These are phyloP conservation scores for Hygrocybe coccinea DNA, from an alignment of 768 basidiomycete species.

Conservation along the genomic window DNA sequence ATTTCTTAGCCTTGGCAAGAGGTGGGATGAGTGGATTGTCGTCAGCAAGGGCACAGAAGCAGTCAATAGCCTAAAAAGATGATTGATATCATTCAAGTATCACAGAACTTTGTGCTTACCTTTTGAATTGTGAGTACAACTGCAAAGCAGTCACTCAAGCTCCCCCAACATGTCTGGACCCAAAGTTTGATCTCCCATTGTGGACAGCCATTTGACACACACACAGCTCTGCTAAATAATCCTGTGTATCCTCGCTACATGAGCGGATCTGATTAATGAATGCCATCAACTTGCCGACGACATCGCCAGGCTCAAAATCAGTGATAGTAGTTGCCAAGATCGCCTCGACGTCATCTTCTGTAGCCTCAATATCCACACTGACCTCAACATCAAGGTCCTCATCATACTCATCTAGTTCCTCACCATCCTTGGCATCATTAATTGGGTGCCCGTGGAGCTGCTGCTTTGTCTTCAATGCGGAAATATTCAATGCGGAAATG, in stretches of 20 bases:
- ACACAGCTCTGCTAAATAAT: constrained; percentile 8
- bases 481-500: not conserved
- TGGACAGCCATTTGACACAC: not conserved
- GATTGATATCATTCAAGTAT: not conserved
- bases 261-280: constrained; percentile 14
- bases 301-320: constrained; percentile 16
- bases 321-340: constrained; percentile 8
- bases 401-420: constrained; percentile 12
- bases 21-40: not conserved
- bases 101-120: too few relatives aligned
- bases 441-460: not conserved
- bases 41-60: constrained; percentile 3
- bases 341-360: constrained; percentile 5
- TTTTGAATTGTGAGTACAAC: not conserved
- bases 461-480: not conserved
- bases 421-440: constrained; percentile 2
- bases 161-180: constrained; percentile 18
- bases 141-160: constrained; percentile 12
- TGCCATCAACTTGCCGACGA: constrained; percentile 16
- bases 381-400: constrained; percentile 14
- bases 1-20: not conserved
- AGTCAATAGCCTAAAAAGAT: constrained; percentile 8
- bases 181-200: constrained; percentile 11
- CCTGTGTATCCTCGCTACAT: constrained; percentile 5
- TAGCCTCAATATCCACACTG: constrained; percentile 10